These are phyloP conservation scores for Aspergillus affinis DNA, from an alignment of 495 filamentous ascomycete species.

Conservation along the genomic window DNA sequence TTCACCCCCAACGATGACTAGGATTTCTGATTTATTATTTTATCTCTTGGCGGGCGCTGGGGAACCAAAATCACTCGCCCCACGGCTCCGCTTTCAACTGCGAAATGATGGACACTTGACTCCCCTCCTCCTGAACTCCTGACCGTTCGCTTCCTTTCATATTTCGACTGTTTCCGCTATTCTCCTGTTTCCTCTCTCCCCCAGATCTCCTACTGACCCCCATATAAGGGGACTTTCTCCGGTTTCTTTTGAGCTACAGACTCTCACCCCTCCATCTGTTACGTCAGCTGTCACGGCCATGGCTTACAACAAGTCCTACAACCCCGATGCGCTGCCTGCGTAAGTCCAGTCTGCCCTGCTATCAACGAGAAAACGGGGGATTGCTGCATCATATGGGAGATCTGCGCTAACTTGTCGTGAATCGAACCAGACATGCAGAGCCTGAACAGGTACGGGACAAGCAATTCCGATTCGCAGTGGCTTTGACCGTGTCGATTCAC, in stretches of 20 bases:
- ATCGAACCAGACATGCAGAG: conserved; percentile 74
- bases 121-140: conserved; percentile 4
- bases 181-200: conserved; percentile 1
- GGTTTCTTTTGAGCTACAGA: not conserved
- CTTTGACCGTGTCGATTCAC: not conserved
- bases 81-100: conserved; percentile 6
- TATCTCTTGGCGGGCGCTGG: conserved; percentile 1
- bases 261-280: conserved; percentile 10
- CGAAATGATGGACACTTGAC: conserved; percentile 6
- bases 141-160: conserved; percentile 4
- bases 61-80: conserved; percentile 1
- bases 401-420: not conserved
- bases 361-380: not conserved
- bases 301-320: conserved; percentile 92
- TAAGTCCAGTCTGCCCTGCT: conserved; percentile 50
- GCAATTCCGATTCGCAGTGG: not conserved
- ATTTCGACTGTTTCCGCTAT: not conserved
- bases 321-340: conserved; percentile 97
- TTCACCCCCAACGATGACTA: not conserved
- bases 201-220: conserved; percentile 4
- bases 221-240: conserved; percentile 3
- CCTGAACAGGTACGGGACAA: conserved; percentile 72
- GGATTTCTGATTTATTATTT: not conserved
- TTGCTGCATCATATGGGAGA: conserved; percentile 1
- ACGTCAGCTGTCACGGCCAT: conserved; percentile 52